Base-by-base conservation (phyloP, 2,329 filamentous ascomycete genomes). In the Zymoseptoria passerinii region DNA sequence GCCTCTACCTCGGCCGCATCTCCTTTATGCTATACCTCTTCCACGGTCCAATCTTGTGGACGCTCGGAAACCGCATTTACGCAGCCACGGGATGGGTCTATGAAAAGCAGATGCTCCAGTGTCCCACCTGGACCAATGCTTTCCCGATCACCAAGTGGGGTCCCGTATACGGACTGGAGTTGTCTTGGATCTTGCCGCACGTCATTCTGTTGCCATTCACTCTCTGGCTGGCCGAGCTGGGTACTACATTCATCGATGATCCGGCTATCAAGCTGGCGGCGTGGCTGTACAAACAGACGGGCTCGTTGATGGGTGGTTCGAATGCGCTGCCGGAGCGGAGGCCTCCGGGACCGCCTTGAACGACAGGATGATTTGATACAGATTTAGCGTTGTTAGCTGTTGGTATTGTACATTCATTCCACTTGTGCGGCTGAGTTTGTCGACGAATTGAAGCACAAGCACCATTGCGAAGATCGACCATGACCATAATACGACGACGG, bases 1-100 rank as follows among this genome's bases (percentile, higher is more conserved):
- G 79, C 65, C 84, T 85, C 66, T 85, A 84, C 61, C 76, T 87
- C 2, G 85, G 84, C 0, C 78, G 80, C 52, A 77, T 87, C 56
- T 86, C 83, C 0, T 88, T 81, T 67, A 76, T 81, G 1, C 73
- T 88, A 8, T 88, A 88, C 70, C 74, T 87, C 8, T 77, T 86
- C 9, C 85, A 88, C 63, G 84, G 84, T 0, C 84, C 84, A 0
- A 70, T 88, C 1, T 72, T 88, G 0, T 81, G 77, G 76, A 77
- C 76, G 0, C 55, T 87, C 1, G 85, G 83, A 3, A 83, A 89
- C 67, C 75, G 85, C 48, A 23, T 89, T 1, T 88, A 88, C 70
- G 77, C 80, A 4, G 82, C 82, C 7, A 77, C 78, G 0, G 86
- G 86, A 8, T 85, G 81, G 75, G 66, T 72, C 3, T 77, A 78